Conservation (phyloP, 2,329 filamentous ascomycete genomes). For the Claviceps arundinis region DNA sequence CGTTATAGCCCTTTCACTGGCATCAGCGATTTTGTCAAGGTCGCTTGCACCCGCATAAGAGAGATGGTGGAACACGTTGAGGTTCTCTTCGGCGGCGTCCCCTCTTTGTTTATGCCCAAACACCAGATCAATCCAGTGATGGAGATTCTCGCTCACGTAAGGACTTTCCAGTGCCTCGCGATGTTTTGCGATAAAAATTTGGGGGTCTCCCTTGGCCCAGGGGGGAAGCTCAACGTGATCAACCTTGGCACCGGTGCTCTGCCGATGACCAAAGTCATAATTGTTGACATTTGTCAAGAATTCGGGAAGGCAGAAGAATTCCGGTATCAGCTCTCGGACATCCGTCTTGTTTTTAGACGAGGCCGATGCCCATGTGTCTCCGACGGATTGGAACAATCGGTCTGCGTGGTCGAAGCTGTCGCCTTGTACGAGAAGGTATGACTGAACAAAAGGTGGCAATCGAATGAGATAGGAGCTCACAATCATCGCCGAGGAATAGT, state of each 20-base stretch:
- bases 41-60: conserved; percentile 92
- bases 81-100: conserved; percentile 77
- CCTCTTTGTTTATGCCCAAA: conserved; percentile 92
- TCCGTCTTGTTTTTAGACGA: conserved; percentile 86
- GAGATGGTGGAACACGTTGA: conserved; percentile 92
- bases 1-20: conserved; percentile 72
- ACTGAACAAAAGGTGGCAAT: conserved; percentile 90
- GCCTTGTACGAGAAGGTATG: conserved; percentile 88
- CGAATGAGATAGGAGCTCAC: conserved; percentile 93
- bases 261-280: conserved; percentile 83
- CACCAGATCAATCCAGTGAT: conserved; percentile 91
- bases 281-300: conserved; percentile 88
- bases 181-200: conserved; percentile 90
- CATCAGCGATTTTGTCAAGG: conserved; percentile 79
- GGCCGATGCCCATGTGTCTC: conserved; percentile 81
- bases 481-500: conserved; percentile 98
- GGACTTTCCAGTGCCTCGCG: conserved; percentile 91
- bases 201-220: conserved; percentile 93
- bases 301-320: conserved; percentile 94
- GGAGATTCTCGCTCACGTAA: conserved; percentile 77
- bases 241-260: conserved; percentile 66
- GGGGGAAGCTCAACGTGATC: conserved; percentile 82
- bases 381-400: conserved; percentile 84
- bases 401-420: conserved; percentile 94
- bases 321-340: conserved; percentile 85